Conservation (phyloP, 257 asterid genomes). For the Solanum chmielewskii region DNA sequence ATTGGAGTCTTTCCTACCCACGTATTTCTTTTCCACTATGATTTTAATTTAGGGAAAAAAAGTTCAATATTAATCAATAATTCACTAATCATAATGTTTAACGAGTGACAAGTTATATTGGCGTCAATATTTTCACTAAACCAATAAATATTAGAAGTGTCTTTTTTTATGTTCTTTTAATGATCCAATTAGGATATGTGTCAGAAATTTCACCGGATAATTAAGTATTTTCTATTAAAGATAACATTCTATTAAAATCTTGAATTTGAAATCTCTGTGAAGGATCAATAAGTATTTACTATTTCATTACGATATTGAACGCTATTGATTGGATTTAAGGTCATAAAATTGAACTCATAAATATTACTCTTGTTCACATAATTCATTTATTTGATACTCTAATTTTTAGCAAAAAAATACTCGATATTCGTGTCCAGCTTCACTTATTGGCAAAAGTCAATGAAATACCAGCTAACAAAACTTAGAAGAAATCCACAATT, state of each 20-base stretch:
- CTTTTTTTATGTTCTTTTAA: background rate
- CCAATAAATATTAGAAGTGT: background rate
- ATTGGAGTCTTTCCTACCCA: background rate
- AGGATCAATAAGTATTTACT: too few species aligned
- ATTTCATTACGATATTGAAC: too few species aligned
- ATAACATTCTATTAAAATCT: too few species aligned
- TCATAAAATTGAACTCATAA: background rate
- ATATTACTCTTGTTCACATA: background rate
- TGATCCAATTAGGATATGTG: too few species aligned
- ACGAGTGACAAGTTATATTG: background rate
- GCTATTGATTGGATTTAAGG: too few species aligned
- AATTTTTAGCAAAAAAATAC: background rate
- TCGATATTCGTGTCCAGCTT: background rate
- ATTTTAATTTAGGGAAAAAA: background rate
- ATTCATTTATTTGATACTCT: background rate
- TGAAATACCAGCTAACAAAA: background rate
- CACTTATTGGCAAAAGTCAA: background rate
- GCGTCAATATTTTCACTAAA: background rate
- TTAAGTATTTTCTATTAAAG: fast-evolving
- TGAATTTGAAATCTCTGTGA: too few species aligned
- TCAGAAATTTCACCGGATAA: too few species aligned
- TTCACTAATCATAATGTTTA: background rate
- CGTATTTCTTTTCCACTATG: background rate
- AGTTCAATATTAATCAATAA: background rate
- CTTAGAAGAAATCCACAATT: background rate